Evolutionary conservation across 768 basidiomycete genomes (phyloP).

Genomic region (Lentinula sp.): DNA sequence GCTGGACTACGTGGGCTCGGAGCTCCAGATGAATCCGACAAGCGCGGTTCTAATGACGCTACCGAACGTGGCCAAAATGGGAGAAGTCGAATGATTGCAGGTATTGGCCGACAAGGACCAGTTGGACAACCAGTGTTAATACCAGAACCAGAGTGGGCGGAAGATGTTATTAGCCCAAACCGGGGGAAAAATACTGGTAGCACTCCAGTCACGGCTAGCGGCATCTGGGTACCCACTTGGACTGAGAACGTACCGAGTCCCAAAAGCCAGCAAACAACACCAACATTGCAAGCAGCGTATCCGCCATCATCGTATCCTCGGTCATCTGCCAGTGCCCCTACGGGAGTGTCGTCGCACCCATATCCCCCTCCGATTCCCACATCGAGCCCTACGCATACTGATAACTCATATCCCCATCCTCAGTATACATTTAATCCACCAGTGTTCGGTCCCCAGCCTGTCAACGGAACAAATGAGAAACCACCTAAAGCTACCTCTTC

Average conservation of each 20-base stretch:
- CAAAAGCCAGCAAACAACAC: conserved; percentile 37
- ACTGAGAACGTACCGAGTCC: conserved; percentile 6
- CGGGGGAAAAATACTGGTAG: conserved; percentile 8
- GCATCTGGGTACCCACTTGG: conserved; percentile 7
- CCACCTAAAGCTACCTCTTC: conserved; percentile 20
- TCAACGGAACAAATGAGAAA: conserved; percentile 31
- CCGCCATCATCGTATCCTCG: conserved; percentile 9
- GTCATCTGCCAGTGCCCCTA: not conserved
- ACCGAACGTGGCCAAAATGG: not conserved
- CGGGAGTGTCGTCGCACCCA: conserved; percentile 20
- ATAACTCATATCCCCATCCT: conserved; percentile 6
- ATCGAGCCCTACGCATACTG: not conserved
- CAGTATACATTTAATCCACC: conserved; percentile 8
- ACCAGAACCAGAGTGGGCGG: conserved; percentile 50
- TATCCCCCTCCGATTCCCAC: conserved; percentile 16
- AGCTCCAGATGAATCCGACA: conserved; percentile 16
- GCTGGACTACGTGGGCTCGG: conserved; percentile 26
- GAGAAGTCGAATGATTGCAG: not conserved
- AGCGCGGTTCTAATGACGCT: not conserved
- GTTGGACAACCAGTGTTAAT: conserved; percentile 38
- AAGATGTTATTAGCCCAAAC: conserved; percentile 17
- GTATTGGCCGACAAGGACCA: conserved; percentile 17
- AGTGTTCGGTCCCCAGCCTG: conserved; percentile 24
- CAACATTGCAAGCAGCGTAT: conserved; percentile 29
- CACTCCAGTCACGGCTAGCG: conserved; percentile 15